Conservation (phyloP, 2,329 filamentous ascomycete genomes). For the Grosmannia huntii region DNA sequence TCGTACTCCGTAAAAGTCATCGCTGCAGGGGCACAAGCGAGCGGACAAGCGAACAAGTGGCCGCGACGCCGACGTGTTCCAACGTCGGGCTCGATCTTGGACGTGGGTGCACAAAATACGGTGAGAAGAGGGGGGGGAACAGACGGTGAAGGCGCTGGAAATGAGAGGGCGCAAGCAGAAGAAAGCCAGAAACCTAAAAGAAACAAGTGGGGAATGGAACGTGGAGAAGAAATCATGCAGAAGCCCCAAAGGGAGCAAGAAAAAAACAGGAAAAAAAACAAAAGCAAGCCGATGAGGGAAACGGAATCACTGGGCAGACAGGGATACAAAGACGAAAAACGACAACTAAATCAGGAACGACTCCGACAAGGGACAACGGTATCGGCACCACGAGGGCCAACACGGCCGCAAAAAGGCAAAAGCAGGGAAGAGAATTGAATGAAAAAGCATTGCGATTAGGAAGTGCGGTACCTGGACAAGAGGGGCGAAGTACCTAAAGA, state of each 20-base stretch:
- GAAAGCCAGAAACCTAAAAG: background rate
- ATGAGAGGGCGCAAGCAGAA: background rate
- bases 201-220: background rate
- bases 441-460: background rate
- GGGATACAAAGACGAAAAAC: background rate
- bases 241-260: background rate
- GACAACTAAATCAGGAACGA: constrained; percentile 6
- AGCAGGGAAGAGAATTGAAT: background rate
- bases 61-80: background rate
- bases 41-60: background rate
- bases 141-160: background rate
- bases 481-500: background rate
- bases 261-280: background rate
- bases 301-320: too few species aligned
- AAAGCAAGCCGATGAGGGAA: background rate
- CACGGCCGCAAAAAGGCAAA: too few species aligned
- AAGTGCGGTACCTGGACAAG: background rate
- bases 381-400: background rate
- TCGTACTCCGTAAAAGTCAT: background rate
- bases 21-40: background rate
- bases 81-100: too few species aligned
- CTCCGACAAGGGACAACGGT: constrained; percentile 5
- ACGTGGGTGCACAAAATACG: background rate
- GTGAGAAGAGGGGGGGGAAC: background rate
- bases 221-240: constrained; percentile 1